Evolutionary conservation across 306 rosid genomes (phyloP).

Genomic region (Herpetospermum pedunculosum): DNA sequence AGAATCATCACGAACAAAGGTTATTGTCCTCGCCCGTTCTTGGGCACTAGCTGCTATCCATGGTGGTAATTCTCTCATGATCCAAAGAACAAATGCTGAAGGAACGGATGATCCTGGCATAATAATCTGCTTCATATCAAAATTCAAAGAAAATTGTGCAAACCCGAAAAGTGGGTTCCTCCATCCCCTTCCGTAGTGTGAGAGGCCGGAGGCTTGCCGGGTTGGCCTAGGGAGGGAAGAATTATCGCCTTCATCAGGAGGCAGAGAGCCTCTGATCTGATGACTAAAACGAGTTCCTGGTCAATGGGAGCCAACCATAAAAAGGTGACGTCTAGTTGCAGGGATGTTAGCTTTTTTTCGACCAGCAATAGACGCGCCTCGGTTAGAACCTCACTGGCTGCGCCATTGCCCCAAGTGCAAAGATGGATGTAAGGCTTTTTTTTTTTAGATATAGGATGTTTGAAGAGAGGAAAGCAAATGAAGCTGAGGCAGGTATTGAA

Average conservation of each 20-base stretch:
- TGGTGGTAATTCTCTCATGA: slow-evolving; percentile 75
- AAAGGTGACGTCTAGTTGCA: background rate
- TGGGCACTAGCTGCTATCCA: slow-evolving; percentile 22
- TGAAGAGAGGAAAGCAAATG: background rate
- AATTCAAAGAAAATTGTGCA: slow-evolving; percentile 1
- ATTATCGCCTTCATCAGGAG: background rate
- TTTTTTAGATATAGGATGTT: background rate
- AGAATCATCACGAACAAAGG: slow-evolving; percentile 45
- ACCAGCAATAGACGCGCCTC: too few relatives aligned
- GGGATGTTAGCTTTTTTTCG: background rate
- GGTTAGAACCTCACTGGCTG: background rate
- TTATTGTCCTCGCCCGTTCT: slow-evolving; percentile 51
- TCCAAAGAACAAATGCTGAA: slow-evolving; percentile 68
- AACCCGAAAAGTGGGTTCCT: background rate
- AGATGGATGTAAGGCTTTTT: background rate
- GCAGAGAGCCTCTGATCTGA: background rate
- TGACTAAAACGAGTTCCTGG: background rate
- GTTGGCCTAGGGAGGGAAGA: background rate
- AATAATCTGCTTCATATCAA: slow-evolving; percentile 9
- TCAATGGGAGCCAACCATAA: background rate
- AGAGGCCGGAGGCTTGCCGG: background rate
- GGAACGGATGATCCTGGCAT: slow-evolving; percentile 77
- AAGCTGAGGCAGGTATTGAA: background rate
- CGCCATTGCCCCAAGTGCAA: background rate
- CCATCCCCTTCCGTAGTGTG: background rate